Conservation (phyloP, 192 early-diverging fungal species). For the Backusella parvicylindrica region DNA sequence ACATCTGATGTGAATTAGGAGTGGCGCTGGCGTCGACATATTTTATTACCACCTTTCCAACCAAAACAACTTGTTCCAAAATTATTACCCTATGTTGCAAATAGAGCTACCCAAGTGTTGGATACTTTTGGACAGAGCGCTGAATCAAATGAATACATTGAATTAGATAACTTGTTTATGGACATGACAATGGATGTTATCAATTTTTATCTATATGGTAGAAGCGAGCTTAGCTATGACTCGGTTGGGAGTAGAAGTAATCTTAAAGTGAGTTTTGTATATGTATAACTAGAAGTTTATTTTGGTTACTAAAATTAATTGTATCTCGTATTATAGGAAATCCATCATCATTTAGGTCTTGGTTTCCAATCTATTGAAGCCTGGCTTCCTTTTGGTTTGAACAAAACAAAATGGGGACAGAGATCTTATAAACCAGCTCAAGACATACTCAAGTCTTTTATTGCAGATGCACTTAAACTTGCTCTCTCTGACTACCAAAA, state of each 20-base stretch:
- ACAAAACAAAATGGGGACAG: constrained; percentile 32
- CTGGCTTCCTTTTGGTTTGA: constrained; percentile 28
- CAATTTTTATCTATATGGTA: constrained; percentile 37
- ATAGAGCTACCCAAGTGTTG: not conserved
- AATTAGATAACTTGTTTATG: constrained; percentile 27
- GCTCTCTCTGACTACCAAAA: not conserved
- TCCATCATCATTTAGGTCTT: constrained; percentile 13
- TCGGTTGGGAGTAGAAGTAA: constrained; percentile 23
- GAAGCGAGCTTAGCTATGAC: constrained; percentile 21
- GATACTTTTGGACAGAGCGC: constrained; percentile 5
- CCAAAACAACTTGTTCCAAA: constrained; percentile 25
- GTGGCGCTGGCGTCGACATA: constrained; percentile 37
- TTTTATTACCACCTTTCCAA: constrained; percentile 31
- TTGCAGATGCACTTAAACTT: constrained; percentile 15
- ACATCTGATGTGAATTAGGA: constrained; percentile 13
- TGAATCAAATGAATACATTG: constrained; percentile 6
- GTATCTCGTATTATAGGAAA: not conserved
- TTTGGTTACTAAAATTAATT: not conserved
- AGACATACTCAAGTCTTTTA: constrained; percentile 25
- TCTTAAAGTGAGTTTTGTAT: constrained; percentile 23
- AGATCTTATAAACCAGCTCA: constrained; percentile 21
- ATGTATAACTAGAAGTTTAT: not conserved
- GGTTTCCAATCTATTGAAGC: constrained; percentile 25
- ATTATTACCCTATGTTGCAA: constrained; percentile 26
- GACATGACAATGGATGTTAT: constrained; percentile 40